These are phyloP conservation scores for Karstenula rhodostoma DNA, from an alignment of 2,329 filamentous ascomycete species.

Conservation along the genomic window DNA sequence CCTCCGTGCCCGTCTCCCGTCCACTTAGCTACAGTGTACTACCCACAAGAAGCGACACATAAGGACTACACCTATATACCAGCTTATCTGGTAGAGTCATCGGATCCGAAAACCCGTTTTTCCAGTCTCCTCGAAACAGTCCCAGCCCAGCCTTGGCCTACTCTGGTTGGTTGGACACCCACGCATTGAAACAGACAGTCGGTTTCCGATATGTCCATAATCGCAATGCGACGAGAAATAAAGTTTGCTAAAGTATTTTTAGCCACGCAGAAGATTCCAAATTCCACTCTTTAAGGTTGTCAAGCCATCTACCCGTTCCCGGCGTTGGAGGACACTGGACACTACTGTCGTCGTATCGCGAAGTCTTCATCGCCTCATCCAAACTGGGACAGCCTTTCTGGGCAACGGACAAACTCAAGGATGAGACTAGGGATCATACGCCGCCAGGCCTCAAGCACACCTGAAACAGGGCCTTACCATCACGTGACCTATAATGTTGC, in stretches of 20 bases:
- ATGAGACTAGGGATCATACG: conserved; percentile 15
- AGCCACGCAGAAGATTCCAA: not conserved
- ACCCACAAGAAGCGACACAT: not conserved
- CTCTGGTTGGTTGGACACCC: not conserved
- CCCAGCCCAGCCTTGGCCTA: not conserved
- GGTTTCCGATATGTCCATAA: not conserved
- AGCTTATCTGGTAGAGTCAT: not conserved
- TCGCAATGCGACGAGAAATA: not conserved
- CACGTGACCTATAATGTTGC: conserved; percentile 10
- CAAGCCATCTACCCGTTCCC: not conserved
- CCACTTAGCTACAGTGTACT: not conserved
- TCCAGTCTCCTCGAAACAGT: conserved; percentile 8
- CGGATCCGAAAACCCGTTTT: not conserved
- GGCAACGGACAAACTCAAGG: conserved; percentile 9
- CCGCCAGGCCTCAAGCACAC: conserved; percentile 13
- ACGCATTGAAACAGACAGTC: conserved; percentile 9
- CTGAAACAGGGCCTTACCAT: conserved; percentile 11
- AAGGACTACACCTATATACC: not conserved
- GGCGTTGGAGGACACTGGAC: not conserved
- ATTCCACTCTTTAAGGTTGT: not conserved
- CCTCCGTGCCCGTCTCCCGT: too few species aligned
- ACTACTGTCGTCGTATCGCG: conserved; percentile 1
- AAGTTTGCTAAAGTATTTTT: not conserved
- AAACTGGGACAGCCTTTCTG: not conserved
- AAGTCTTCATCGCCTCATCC: conserved; percentile 1